Evolutionary conservation across 805 yeast species (phyloP), one percentile per base, ranked within the genome.

Genomic region (Yarrowia sp.): DNA sequence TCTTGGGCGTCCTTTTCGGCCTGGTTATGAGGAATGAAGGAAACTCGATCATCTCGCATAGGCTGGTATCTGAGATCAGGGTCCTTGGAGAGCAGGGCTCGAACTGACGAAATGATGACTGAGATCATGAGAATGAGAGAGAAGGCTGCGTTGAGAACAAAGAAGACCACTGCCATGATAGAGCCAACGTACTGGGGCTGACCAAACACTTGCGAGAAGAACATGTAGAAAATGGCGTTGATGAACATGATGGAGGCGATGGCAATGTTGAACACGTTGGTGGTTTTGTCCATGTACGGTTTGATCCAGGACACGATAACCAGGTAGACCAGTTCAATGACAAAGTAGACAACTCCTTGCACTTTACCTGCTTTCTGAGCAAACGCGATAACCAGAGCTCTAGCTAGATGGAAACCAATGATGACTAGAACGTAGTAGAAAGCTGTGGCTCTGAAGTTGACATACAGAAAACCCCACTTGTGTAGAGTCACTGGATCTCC

Each of bases 41-140:
- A 89, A 61, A 89, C 95, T 74, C 99, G 85, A 74, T 95, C 99
- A 76, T 95, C 99, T 71, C 88, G 89, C 88, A 93, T 89, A 67
- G 97, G 98, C 78, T 91, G 93, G 79, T 95, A 95, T 71, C 96
- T 84, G 9, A 93, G 85, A 76, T 95, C 99, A 63, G 99, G 98
- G 75, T 95, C 92, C 80, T 89, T 91, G 75, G 89, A 87, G 36
- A 92, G 69, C 71, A 95, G 76, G 0, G 97, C 97, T 76, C 91
- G 79, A 6, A 86, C 79, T 78, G 98, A 92, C 1, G 97, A 89
- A 42, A 92, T 85, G 70, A 95, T 86, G 51, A 97, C 92, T 81
- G 92, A 87, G 57, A 95, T 79, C 74, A 95, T 78, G 72, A 93
- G 81, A 71, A 90, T 83, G 69, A 90, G 80, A 3, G 98, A 93